Conservation (phyloP, 192 early-diverging fungal species). For the Haplosporangium gracile region DNA sequence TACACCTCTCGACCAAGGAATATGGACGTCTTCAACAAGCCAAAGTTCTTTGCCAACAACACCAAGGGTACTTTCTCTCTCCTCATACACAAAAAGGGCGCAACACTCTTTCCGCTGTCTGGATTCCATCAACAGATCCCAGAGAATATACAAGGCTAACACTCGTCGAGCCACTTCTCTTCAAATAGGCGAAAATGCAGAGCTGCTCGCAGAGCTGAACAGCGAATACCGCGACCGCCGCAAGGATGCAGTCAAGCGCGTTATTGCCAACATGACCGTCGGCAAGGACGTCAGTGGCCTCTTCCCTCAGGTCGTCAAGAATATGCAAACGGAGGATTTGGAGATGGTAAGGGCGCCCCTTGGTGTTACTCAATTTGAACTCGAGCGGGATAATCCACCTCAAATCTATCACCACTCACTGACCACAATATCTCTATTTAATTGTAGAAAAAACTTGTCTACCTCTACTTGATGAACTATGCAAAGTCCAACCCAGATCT, state of each 20-base stretch:
- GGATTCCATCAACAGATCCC: background rate
- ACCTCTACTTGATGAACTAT: slow-evolving; percentile 98
- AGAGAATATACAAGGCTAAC: background rate
- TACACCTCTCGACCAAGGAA: slow-evolving; percentile 14
- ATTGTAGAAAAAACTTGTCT: slow-evolving; percentile 93
- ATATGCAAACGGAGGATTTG: slow-evolving; percentile 99
- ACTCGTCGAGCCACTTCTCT: background rate
- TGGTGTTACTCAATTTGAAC: background rate
- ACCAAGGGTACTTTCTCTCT: slow-evolving; percentile 71
- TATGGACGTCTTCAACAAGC: slow-evolving; percentile 55
- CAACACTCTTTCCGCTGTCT: background rate
- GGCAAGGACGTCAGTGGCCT: slow-evolving; percentile 97
- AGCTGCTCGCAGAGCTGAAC: slow-evolving; percentile 97
- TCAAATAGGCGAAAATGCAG: slow-evolving; percentile 92
- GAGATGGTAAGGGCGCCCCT: slow-evolving; percentile 63
- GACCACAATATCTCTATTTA: background rate
- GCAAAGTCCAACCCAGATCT: slow-evolving; percentile 97
- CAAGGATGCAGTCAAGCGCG: slow-evolving; percentile 98
- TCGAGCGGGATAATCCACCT: background rate
- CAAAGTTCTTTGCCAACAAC: slow-evolving; percentile 82
- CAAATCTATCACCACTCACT: background rate
- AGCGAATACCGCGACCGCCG: slow-evolving; percentile 96
- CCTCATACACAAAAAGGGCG: no score
- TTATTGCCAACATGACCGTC: slow-evolving; percentile 99
- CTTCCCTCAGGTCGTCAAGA: slow-evolving; percentile 98